Conservation (phyloP, 345 rosid species). For the Hibiscus mutabilis region DNA sequence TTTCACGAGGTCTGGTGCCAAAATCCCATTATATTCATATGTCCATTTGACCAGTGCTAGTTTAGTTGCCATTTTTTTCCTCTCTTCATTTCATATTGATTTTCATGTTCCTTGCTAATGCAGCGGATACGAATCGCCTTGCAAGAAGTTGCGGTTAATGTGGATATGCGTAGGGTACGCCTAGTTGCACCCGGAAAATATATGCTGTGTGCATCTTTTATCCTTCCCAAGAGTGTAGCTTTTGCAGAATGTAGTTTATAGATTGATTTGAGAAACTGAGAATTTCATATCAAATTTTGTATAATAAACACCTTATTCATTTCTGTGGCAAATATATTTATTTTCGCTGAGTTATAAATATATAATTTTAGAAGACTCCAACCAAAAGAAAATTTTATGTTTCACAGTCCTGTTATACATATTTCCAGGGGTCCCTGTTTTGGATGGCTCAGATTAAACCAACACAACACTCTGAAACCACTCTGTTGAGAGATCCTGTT, state of each 20-base stretch:
- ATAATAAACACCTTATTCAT: too few relatives aligned
- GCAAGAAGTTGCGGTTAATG: conserved; percentile 53
- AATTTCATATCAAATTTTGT: neutral
- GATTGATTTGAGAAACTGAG: conserved; percentile 2
- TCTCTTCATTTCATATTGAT: neutral
- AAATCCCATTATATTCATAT: neutral
- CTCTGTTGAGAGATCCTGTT: conserved; percentile 22
- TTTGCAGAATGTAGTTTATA: conserved; percentile 24
- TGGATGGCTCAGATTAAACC: conserved; percentile 39
- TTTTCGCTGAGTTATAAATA: neutral
- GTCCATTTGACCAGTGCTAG: neutral
- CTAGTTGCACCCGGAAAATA: conserved; percentile 77
- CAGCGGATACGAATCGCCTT: conserved; percentile 76
- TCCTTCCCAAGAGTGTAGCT: conserved; percentile 70
- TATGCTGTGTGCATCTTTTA: conserved; percentile 83
- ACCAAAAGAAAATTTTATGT: neutral
- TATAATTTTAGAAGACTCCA: too few relatives aligned
- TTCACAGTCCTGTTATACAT: neutral
- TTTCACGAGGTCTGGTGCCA: conserved; percentile 60
- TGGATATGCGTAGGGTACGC: conserved; percentile 12
- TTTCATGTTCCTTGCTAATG: conserved; percentile 10
- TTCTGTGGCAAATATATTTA: neutral
- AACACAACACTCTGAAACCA: neutral
- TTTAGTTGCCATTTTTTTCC: neutral
- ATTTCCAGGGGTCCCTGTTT: conserved; percentile 20